Evolutionary conservation across 345 rosid genomes (phyloP), one percentile per base, ranked within the genome.

Genomic region (Trapa bicornis): DNA sequence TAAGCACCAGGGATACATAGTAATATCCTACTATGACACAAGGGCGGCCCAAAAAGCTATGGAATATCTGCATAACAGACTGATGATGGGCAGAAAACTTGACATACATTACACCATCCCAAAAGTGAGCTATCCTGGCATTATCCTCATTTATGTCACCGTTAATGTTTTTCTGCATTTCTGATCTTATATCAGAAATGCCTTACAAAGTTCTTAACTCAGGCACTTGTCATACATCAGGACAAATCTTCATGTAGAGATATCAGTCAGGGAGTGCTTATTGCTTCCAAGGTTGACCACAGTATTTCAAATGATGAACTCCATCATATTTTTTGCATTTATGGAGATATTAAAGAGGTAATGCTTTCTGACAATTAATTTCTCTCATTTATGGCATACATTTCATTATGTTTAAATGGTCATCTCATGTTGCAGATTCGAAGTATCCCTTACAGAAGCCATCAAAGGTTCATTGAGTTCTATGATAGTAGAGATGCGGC

Each of bases 401-500:
- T 35, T 22, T 60, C 29, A 22, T 22, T 22, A 53, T 64, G 50
- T 38, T 69, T 69, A 11, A 41, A 57, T 54, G 65, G 62, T 33
- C 37, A 37, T 39, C 71, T 38, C 78, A 67, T 65, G 67, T 76
- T 77, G 76, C 86, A 92, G 98, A 80, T 92, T 64, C 76, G 80
- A 42, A 86, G 86, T 72, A 72, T 83, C 69, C 82, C 81, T 70
- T 76, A 83, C 63, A 85, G 82, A 74, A 79, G 65, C 66, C 74
- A 83, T 52, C 81, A 82, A 68, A 89, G 84, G 75, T 78, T 83
- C 70, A 74, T 92, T 7, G 91, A 92, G 68, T 92, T 85, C 75
- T 92, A 80, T 80, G 98, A 92, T 72, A 69, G 73, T 74, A 86
- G 98, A 86, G 93, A 89, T 35, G 91, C 98, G 37, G 89, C 83